phyloP scores from a whole-genome alignment of 2,329 filamentous ascomycete genomes.

The Botrytis sinoallii region DNA sequence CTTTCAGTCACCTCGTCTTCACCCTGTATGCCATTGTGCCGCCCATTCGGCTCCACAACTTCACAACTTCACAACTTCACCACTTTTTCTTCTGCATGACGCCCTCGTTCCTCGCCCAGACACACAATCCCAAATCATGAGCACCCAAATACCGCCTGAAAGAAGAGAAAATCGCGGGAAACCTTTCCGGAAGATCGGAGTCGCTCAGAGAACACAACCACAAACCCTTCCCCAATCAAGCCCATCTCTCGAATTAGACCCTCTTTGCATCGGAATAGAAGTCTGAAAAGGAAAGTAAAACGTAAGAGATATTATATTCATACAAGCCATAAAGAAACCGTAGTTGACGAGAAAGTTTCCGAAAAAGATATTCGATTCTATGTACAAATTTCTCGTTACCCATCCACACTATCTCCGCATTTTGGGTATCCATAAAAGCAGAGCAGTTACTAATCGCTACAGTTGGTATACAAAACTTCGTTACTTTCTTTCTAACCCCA shows the following conservation, averaged over 20 bases:
- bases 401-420: not conserved
- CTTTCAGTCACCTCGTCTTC: not conserved
- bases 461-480: constrained; percentile 20
- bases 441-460: constrained; percentile 12
- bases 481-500: not conserved
- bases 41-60: not conserved
- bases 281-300: not conserved
- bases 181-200: not conserved
- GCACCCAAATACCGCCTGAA: not conserved
- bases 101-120: not conserved
- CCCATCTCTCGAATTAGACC: not conserved
- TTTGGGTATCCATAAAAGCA: constrained; percentile 13
- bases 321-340: not conserved
- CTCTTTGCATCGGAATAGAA: not conserved
- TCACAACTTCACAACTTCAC: not conserved
- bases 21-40: not conserved
- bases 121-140: not conserved
- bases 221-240: not conserved
- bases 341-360: not conserved
- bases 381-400: not conserved
- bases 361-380: constrained; percentile 2
- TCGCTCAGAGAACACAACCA: not conserved
- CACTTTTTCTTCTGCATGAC: not conserved
- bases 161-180: rapidly evolving
- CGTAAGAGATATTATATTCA: not conserved